These are phyloP conservation scores for Pleurotus pulmonarius DNA, from an alignment of 768 basidiomycete species.

Conservation along the genomic window DNA sequence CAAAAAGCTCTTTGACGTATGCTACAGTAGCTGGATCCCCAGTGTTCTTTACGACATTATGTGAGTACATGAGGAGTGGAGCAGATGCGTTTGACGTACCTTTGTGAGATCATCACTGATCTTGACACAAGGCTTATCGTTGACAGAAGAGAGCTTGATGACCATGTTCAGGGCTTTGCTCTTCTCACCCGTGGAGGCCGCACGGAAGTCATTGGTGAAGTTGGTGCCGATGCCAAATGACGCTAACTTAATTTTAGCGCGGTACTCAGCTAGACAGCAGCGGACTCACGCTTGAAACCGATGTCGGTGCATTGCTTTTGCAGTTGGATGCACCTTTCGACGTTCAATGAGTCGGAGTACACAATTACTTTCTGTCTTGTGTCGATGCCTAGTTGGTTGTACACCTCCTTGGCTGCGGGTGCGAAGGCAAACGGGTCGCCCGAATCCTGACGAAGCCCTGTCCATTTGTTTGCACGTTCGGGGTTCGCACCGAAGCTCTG, in stretches of 20 bases:
- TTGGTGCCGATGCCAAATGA: constrained; percentile 93
- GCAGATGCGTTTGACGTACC: constrained; percentile 24
- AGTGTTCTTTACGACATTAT: not conserved
- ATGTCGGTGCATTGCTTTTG: constrained; percentile 70
- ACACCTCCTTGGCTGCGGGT: constrained; percentile 66
- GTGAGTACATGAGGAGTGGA: not conserved
- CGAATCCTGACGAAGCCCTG: constrained; percentile 87
- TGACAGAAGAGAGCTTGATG: constrained; percentile 81
- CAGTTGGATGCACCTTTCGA: constrained; percentile 67
- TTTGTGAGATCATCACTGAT: constrained; percentile 91
- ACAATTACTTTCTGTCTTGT: constrained; percentile 64
- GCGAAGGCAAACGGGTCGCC: constrained; percentile 88
- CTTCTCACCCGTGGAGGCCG: constrained; percentile 44
- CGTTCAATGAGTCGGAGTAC: constrained; percentile 78
- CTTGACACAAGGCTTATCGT: constrained; percentile 80
- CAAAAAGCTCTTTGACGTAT: constrained; percentile 8
- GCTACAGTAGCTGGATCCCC: constrained; percentile 6
- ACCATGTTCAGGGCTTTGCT: constrained; percentile 92
- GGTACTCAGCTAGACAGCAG: not conserved
- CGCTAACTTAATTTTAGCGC: constrained; percentile 37
- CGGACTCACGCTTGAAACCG: constrained; percentile 57
- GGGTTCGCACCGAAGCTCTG: constrained; percentile 60
- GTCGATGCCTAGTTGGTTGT: constrained; percentile 66
- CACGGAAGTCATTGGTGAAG: constrained; percentile 79
- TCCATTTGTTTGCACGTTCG: constrained; percentile 68